A percentile compares a stretch with the other conserved stretches of the same genome.
phyloP scores from a whole-genome alignment of 257 asterid species.

The Lycium ferocissimum region DNA sequence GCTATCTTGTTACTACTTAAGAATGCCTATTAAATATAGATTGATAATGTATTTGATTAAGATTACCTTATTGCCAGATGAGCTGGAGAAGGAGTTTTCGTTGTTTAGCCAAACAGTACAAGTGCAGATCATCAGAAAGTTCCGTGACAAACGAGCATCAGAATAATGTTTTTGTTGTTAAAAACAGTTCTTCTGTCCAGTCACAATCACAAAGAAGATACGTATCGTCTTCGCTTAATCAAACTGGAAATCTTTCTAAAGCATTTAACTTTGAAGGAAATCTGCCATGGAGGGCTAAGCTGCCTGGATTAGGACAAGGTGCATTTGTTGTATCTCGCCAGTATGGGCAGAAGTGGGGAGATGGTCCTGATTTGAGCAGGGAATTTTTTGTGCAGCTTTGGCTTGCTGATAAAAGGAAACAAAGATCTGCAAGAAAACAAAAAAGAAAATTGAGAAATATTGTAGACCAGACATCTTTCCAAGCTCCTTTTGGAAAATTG shows the following conservation, averaged over 20 bases:
- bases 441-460: constrained; percentile 43
- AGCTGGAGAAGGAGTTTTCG: constrained; percentile 54
- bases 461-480: constrained; percentile 34
- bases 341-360: constrained; percentile 44
- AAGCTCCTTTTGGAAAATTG: constrained; percentile 46
- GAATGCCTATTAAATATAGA: neutral
- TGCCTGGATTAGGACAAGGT: constrained; percentile 41
- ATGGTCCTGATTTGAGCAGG: constrained; percentile 66
- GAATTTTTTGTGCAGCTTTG: constrained; percentile 80
- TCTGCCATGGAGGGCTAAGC: constrained; percentile 43
- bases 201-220: constrained; percentile 44
- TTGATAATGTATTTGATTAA: neutral
- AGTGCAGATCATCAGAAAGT: constrained; percentile 40
- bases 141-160: constrained; percentile 37
- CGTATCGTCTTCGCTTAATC: constrained; percentile 26
- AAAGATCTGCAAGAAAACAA: constrained; percentile 39
- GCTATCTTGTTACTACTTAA: neutral
- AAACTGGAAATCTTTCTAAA: constrained; percentile 27
- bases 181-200: constrained; percentile 38
- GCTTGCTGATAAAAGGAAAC: constrained; percentile 64
- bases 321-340: constrained; percentile 43
- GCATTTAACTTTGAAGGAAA: constrained; percentile 37
- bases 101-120: constrained; percentile 44
- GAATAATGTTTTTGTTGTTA: constrained; percentile 38
- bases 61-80: constrained; percentile 46